phyloP scores from a whole-genome alignment of 257 asterid species.

The Solanum dulcamara region DNA sequence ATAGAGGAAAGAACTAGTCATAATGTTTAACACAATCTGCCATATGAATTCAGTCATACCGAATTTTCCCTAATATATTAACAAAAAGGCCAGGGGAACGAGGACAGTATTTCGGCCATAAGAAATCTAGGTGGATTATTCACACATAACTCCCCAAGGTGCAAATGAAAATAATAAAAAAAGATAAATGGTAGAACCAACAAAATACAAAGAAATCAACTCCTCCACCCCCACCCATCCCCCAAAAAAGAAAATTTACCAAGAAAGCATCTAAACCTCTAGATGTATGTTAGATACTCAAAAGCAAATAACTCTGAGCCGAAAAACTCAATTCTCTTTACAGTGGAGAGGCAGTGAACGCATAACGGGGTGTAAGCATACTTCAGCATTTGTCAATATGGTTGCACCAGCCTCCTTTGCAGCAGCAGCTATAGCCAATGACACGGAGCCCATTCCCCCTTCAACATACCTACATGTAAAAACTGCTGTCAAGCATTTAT shows the following conservation, averaged over 20 bases:
- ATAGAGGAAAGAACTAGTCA: not conserved
- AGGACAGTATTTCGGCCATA: not conserved
- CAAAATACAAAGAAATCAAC: not conserved
- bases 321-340: not conserved
- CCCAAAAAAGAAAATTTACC: not conserved
- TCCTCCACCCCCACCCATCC: not conserved
- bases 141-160: not conserved
- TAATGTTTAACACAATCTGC: not conserved
- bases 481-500: constrained; percentile 5
- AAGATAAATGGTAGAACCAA: not conserved
- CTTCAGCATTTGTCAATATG: constrained; percentile 67
- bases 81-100: not conserved
- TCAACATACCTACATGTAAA: constrained; percentile 62
- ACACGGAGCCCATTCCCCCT: constrained; percentile 99
- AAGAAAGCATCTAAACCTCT: not conserved
- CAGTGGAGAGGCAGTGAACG: not conserved
- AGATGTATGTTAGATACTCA: not conserved
- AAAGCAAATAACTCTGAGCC: not conserved
- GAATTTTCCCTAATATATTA: not conserved
- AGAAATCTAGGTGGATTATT: not conserved
- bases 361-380: constrained; percentile 24
- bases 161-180: not conserved
- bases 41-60: not conserved
- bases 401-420: constrained; percentile 90
- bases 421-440: constrained; percentile 65